Percentiles rank a stretch among this genome's conserved stretches.
These are phyloP conservation scores for Debaryomycetaceae sp. DNA, from an alignment of 1,139 yeast genomes.

Conservation along the genomic window DNA sequence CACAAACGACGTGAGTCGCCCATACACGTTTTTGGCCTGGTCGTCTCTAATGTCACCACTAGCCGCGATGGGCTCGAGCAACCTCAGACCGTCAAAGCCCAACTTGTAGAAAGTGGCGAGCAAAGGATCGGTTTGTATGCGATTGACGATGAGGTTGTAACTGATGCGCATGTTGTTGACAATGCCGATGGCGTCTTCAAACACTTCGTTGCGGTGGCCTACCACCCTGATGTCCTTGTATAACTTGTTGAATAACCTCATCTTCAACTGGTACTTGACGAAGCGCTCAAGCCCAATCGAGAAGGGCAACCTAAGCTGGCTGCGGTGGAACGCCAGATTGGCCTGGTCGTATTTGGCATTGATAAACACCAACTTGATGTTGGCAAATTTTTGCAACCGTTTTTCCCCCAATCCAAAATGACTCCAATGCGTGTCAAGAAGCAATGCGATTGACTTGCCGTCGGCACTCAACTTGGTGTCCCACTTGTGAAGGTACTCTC, in stretches of 20 bases:
- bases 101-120: conserved; percentile 10
- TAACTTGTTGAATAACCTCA: conserved; percentile 12
- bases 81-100: conserved; percentile 10
- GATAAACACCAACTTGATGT: conserved; percentile 9
- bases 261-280: conserved; percentile 9
- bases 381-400: conserved; percentile 8
- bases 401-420: conserved; percentile 13
- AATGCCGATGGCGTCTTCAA: conserved; percentile 8
- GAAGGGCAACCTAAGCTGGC: conserved; percentile 8
- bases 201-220: conserved; percentile 1
- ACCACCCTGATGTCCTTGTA: conserved; percentile 9
- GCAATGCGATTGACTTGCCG: conserved; percentile 10
- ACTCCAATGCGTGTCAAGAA: conserved; percentile 14
- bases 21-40: conserved; percentile 4
- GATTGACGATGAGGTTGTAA: conserved; percentile 9
- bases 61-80: conserved; percentile 7
- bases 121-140: conserved; percentile 7
- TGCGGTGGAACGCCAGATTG: conserved; percentile 6
- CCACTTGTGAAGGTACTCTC: conserved; percentile 11
- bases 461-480: conserved; percentile 12
- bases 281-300: conserved; percentile 9
- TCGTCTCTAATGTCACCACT: conserved; percentile 1
- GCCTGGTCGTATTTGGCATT: conserved; percentile 9
- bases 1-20: conserved; percentile 9
- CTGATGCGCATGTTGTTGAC: conserved; percentile 8